Evolutionary conservation across 208 protist genomes (phyloP).

Genomic region (Strigomonas galati): DNA sequence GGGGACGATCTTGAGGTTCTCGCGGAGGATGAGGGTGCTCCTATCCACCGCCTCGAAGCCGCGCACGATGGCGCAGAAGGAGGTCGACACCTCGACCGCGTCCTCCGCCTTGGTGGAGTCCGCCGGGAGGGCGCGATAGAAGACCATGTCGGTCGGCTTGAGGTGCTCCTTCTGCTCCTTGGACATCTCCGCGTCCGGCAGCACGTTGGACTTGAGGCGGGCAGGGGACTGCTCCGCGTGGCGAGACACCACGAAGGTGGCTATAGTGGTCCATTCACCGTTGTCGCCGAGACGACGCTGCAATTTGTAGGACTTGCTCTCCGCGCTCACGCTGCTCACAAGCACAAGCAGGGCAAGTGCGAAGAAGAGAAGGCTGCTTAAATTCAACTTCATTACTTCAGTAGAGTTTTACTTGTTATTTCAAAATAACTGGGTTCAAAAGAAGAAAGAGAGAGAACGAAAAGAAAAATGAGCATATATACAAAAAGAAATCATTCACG

Average conservation of each 20-base stretch:
- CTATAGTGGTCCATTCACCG: slow-evolving; percentile 44
- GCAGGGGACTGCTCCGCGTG: slow-evolving; percentile 35
- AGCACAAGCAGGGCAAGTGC: slow-evolving; percentile 20
- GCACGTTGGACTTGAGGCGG: slow-evolving; percentile 34
- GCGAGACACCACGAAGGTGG: slow-evolving; percentile 55
- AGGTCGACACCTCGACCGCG: slow-evolving; percentile 45
- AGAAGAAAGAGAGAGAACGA: neutral
- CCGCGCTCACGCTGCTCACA: slow-evolving; percentile 20
- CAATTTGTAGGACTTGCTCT: slow-evolving; percentile 56
- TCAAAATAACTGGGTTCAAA: neutral
- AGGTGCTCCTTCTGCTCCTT: slow-evolving; percentile 44
- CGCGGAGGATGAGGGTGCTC: slow-evolving; percentile 63
- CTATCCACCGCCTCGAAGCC: slow-evolving; percentile 80
- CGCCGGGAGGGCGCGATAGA: slow-evolving; percentile 58
- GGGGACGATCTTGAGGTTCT: slow-evolving; percentile 58
- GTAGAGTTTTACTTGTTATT: neutral
- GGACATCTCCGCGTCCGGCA: slow-evolving; percentile 29
- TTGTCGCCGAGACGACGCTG: slow-evolving; percentile 56
- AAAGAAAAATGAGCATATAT: neutral
- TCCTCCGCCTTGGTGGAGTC: slow-evolving; percentile 12
- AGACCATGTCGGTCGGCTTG: slow-evolving; percentile 47
- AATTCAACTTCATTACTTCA: neutral
- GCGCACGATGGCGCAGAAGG: slow-evolving; percentile 80
- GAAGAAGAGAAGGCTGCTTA: slow-evolving; percentile 16
- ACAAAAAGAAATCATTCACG: neutral